These are phyloP conservation scores for Taphrina deformans DNA, from an alignment of 1,139 yeast species.

Conservation along the genomic window DNA sequence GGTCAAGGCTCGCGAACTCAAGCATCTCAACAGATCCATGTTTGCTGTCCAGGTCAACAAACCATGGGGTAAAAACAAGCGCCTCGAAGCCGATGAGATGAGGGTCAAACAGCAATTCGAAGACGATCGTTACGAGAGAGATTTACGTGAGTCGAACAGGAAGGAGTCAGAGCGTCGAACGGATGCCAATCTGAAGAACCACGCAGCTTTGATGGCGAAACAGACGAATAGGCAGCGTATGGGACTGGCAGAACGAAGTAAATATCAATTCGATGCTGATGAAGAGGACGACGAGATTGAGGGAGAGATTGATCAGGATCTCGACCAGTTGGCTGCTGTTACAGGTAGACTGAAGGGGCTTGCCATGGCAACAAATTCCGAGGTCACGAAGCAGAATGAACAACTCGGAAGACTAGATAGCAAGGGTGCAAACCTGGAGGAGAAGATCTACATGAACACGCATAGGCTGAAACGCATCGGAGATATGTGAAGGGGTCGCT, in stretches of 20 bases:
- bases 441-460: conserved; percentile 55
- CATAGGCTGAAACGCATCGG: conserved; percentile 48
- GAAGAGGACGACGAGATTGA: conserved; percentile 64
- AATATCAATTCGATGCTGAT: conserved; percentile 60
- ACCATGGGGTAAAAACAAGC: conserved; percentile 37
- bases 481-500: conserved; percentile 35
- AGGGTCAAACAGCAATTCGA: conserved; percentile 64
- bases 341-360: conserved; percentile 54
- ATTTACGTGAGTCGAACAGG: conserved; percentile 49
- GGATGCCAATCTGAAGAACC: conserved; percentile 45
- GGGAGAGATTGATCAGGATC: conserved; percentile 56
- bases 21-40: conserved; percentile 75
- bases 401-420: conserved; percentile 58
- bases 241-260: conserved; percentile 46
- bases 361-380: conserved; percentile 56
- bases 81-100: conserved; percentile 74
- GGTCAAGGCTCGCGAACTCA: conserved; percentile 76
- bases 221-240: conserved; percentile 41
- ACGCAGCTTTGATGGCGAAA: conserved; percentile 36
- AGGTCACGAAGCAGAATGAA: conserved; percentile 54
- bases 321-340: conserved; percentile 54
- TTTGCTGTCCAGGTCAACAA: conserved; percentile 76
- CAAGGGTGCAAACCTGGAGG: conserved; percentile 52
- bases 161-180: conserved; percentile 55
- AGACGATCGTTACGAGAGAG: conserved; percentile 51